A percentile compares a stretch with the other conserved stretches of the same genome.
Conservation (phyloP, 352 stramenopile genomes). For the Phytophthora podocarpi region DNA sequence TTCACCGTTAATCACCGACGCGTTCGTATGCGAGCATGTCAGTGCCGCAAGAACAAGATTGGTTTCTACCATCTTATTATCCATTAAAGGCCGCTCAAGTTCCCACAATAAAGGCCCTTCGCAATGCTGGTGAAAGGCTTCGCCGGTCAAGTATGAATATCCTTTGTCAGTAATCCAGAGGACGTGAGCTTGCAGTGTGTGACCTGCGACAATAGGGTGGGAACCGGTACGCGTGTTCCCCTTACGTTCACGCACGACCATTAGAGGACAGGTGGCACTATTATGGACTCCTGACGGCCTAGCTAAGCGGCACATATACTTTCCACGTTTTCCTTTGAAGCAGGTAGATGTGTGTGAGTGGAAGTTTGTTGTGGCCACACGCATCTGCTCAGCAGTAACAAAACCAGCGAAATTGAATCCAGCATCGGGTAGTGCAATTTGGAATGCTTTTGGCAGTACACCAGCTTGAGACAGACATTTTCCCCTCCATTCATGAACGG, state of each 20-base stretch:
- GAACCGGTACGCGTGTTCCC: background rate
- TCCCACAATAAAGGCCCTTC: slow-evolving; percentile 8
- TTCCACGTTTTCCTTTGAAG: background rate
- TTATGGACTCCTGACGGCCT: slow-evolving; percentile 18
- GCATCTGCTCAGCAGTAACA: background rate
- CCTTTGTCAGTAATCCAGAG: background rate
- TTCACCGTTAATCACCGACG: background rate
- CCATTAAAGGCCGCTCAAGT: background rate
- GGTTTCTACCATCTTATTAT: background rate
- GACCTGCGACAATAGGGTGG: background rate
- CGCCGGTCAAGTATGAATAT: background rate
- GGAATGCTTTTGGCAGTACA: background rate
- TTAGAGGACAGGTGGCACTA: too few species aligned
- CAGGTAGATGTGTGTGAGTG: background rate
- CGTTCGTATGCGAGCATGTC: background rate
- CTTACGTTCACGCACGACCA: background rate
- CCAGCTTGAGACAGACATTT: background rate
- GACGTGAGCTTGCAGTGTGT: background rate
- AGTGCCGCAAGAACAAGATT: slow-evolving; percentile 8
- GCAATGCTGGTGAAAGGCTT: background rate
- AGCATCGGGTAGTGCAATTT: background rate
- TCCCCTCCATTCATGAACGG: background rate
- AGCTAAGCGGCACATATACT: slow-evolving; percentile 1
- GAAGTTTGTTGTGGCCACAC: background rate
- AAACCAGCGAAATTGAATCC: background rate